Conservation (phyloP, 2,329 filamentous ascomycete genomes). For the Plenodomus lindquistii region DNA sequence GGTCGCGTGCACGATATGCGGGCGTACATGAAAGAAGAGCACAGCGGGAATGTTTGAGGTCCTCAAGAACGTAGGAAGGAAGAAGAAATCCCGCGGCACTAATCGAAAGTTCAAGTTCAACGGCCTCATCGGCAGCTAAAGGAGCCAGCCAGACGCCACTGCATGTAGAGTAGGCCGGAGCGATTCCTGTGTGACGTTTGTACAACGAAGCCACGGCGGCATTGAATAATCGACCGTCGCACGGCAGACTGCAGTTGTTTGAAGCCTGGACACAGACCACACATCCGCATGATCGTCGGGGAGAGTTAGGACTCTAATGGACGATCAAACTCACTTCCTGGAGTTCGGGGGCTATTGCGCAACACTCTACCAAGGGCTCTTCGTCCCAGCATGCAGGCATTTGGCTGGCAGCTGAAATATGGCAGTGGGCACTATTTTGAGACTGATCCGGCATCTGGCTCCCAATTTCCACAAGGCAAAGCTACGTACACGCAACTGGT, state of each 20-base stretch:
- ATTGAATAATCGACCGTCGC: background rate
- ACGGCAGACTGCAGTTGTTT: background rate
- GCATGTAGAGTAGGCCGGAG: background rate
- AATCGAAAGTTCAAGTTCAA: background rate
- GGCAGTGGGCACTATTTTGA: background rate
- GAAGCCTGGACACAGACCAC: constrained; percentile 1
- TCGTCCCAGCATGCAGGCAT: too few relatives aligned
- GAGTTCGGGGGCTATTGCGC: too few relatives aligned
- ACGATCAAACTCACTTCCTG: background rate
- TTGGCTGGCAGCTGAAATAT: background rate
- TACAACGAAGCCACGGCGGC: constrained; percentile 2
- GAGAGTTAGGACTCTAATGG: background rate
- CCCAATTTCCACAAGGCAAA: background rate
- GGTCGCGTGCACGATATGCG: constrained; percentile 8
- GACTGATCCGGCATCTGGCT: background rate
- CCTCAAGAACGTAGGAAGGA: background rate
- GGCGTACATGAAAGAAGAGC: constrained; percentile 1
- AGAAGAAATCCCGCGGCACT: background rate
- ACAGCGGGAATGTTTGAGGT: background rate
- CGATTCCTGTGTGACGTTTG: background rate
- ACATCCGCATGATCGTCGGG: constrained; percentile 2
- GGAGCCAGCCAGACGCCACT: background rate
- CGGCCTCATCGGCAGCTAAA: background rate
- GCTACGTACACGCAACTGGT: background rate
- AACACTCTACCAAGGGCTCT: too few relatives aligned